Percentiles rank a stretch among this genome's conserved stretches.
Evolutionary conservation across 208 protist genomes (phyloP).

Genomic region (Trypanosoma theileri): DNA sequence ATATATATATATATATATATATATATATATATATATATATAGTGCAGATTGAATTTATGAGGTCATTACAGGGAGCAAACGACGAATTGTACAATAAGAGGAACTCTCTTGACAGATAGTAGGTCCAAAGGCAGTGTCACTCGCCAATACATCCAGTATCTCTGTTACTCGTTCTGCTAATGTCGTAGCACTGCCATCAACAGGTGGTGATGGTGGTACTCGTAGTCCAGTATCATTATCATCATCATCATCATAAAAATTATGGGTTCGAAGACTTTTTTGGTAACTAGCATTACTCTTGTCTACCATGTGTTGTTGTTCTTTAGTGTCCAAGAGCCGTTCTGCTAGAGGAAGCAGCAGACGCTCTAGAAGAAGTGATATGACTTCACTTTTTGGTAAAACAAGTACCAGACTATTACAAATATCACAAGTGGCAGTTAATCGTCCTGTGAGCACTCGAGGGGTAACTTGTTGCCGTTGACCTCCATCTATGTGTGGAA

Average conservation of each 20-base stretch:
- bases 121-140: constrained; percentile 9
- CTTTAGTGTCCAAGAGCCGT: constrained; percentile 12
- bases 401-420: constrained; percentile 8
- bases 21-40: constrained; percentile 1
- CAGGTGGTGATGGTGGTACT: no score
- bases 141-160: constrained; percentile 15
- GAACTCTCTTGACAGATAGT: constrained; percentile 15
- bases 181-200: background rate
- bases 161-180: constrained; percentile 11
- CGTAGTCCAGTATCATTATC: background rate
- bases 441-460: constrained; percentile 1
- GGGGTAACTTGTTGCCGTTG: background rate
- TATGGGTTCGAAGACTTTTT: no score
- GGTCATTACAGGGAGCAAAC: constrained; percentile 8
- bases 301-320: background rate
- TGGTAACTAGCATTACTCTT: no score
- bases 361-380: constrained; percentile 22
- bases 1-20: constrained; percentile 8
- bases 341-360: constrained; percentile 16
- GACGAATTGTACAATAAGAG: constrained; percentile 22
- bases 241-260: background rate
- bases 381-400: constrained; percentile 9
- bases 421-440: background rate
- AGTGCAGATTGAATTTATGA: background rate
- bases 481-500: background rate